Evolutionary conservation across 2,329 filamentous ascomycete genomes (phyloP), one percentile per base, ranked within the genome.

Genomic region (Apiospora phragmitis): DNA sequence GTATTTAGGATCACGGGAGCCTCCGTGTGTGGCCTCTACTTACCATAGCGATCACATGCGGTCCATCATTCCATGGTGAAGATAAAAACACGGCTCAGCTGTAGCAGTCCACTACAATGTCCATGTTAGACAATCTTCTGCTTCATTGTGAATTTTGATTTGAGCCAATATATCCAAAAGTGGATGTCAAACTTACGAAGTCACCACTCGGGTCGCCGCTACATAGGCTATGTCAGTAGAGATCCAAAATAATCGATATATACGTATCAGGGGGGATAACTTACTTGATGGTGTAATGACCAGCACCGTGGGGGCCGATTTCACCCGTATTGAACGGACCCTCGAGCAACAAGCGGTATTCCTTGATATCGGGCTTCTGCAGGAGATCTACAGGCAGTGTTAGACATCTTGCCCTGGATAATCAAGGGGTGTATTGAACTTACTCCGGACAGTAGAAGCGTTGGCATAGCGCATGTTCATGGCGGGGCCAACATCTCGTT

Each of bases 401-500:
- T 24, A 62, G 55, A 35, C 29, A 21, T 3, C 2, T 8, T 21
- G 1, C 11, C 2, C 11, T 35, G 1, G 8, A 62, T 12, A n/a
- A 3, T 3, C 5, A 38, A 4, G 32, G 18, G 18, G 16, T n/a
- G n/a, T 3, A 21, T 38, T n/a, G 3, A 35, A 38, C 55, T 62
- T 62, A 62, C 55, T 62, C 55, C 55, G 38, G 29, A 62, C 32
- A n/a, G 55, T 62, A n/a, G 32, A 38, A 14, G 55, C 55, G 32
- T 62, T 62, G 18, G 55, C 55, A 62, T 62, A 62, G 6, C 55
- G 55, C 55, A 62, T 62, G 32, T 62, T 62, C 55, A 62, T 62
- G 3, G 55, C 55, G 1, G 32, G 55, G 9, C 55, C 55, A 9
- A 62, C 32, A 38, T 62, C 32, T 12, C 55, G 55, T 21, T 38